Evolutionary conservation across 768 basidiomycete species (phyloP).

Genomic region (Suillus lakei): DNA sequence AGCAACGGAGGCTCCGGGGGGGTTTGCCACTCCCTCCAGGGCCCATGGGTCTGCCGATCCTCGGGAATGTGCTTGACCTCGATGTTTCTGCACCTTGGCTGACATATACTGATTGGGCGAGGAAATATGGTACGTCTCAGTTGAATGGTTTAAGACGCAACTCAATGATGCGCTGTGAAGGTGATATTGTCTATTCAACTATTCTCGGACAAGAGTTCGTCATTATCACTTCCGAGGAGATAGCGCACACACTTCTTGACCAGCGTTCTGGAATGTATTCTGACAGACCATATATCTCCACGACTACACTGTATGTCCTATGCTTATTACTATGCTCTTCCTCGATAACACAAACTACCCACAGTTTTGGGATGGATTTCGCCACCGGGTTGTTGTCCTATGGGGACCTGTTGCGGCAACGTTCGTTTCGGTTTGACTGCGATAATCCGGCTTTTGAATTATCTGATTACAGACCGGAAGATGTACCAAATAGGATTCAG

Average conservation of each 20-base stretch:
- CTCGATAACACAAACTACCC: neutral
- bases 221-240: conserved; percentile 26
- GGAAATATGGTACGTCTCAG: conserved; percentile 30
- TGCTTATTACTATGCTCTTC: neutral
- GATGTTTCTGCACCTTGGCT: conserved; percentile 32
- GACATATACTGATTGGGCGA: conserved; percentile 39
- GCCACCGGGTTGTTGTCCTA: conserved; percentile 32
- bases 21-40: conserved; percentile 50
- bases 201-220: conserved; percentile 33
- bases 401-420: conserved; percentile 33
- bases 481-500: conserved; percentile 25
- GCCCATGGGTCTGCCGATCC: conserved; percentile 48
- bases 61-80: conserved; percentile 29
- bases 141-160: neutral
- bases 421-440: conserved; percentile 15
- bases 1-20: conserved; percentile 12
- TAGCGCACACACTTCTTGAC: conserved; percentile 30
- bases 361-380: conserved; percentile 37
- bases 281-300: conserved; percentile 27
- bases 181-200: conserved; percentile 29
- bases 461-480: conserved; percentile 26
- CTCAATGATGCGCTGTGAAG: conserved; percentile 12
- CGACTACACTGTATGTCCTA: conserved; percentile 24
- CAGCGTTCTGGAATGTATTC: conserved; percentile 33
- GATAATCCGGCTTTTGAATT: conserved; percentile 14